These are phyloP conservation scores for Peniophora sp. DNA, from an alignment of 1,284 basidiomycete genomes.

Conservation along the genomic window DNA sequence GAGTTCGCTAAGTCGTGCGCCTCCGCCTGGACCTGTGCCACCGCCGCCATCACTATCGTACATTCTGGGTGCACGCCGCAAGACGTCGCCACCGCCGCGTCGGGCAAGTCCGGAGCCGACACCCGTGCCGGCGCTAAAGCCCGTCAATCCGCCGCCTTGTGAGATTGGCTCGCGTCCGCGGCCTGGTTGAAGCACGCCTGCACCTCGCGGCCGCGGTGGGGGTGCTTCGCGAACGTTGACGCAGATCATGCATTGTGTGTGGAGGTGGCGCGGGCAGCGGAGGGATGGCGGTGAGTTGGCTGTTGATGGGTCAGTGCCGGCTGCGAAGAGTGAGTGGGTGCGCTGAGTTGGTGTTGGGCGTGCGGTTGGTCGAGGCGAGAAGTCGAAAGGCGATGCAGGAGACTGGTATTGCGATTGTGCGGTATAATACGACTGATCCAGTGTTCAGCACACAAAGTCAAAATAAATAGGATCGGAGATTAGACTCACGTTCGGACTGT, in stretches of 20 bases:
- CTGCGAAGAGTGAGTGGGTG: conserved; percentile 43
- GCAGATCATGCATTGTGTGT: conserved; percentile 66
- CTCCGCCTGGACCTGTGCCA: conserved; percentile 8
- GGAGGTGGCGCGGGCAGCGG: conserved; percentile 65
- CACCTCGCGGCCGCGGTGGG: conserved; percentile 12
- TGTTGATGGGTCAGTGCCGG: conserved; percentile 53
- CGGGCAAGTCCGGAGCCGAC: conserved; percentile 60
- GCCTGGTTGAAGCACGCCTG: conserved; percentile 16
- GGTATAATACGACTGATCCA: background rate
- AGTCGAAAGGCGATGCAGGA: conserved; percentile 6
- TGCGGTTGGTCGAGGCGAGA: conserved; percentile 10
- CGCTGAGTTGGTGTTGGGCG: conserved; percentile 29
- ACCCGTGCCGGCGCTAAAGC: conserved; percentile 64
- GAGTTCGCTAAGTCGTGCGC: conserved; percentile 49
- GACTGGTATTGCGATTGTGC: conserved; percentile 3
- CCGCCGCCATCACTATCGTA: conserved; percentile 12
- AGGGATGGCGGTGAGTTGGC: conserved; percentile 56
- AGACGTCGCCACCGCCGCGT: conserved; percentile 44
- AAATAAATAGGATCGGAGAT: conserved; percentile 5
- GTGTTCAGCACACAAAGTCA: background rate
- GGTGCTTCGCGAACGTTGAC: conserved; percentile 40
- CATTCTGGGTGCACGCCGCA: conserved; percentile 43
- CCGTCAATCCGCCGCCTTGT: conserved; percentile 46
- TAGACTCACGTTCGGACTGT: background rate
- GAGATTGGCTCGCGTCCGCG: conserved; percentile 10